Evolutionary conservation across 768 basidiomycete species (phyloP).

Genomic region (Russula sp.): DNA sequence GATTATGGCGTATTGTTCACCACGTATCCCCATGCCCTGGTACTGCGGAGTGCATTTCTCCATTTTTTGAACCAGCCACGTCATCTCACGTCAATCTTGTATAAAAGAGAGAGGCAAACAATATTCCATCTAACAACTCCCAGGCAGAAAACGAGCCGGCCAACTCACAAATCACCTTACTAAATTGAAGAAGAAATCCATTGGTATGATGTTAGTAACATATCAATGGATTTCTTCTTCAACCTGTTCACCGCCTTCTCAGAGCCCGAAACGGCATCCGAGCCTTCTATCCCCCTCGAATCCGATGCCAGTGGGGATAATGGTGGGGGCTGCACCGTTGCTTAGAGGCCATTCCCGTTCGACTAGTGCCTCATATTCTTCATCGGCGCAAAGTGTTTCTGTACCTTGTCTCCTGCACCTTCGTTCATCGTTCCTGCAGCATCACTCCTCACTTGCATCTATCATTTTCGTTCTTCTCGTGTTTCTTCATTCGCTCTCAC

Average conservation of each 20-base stretch:
- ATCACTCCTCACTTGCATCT: neutral
- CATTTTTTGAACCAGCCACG: no score
- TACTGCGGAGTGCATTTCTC: no score
- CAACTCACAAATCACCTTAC: neutral
- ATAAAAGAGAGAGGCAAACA: no score
- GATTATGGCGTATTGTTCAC: no score
- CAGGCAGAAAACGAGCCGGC: neutral
- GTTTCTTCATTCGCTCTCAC: neutral
- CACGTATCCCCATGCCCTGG: no score
- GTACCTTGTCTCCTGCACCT: neutral
- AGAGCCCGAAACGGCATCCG: neutral
- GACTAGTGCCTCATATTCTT: neutral
- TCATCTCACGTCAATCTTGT: no score
- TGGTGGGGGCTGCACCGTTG: no score
- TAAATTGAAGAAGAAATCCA: no score
- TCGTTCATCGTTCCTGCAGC: neutral
- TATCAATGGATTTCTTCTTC: neutral
- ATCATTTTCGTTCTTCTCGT: neutral
- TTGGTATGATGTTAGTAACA: no score
- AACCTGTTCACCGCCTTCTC: neutral
- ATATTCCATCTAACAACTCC: neutral
- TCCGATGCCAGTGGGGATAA: no score
- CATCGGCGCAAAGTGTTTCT: neutral
- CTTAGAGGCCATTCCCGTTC: neutral
- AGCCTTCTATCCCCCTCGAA: slow-evolving; percentile 13